Evolutionary conservation across 441 rosid species (phyloP).

Genomic region (Hypseocharis bilobata): DNA sequence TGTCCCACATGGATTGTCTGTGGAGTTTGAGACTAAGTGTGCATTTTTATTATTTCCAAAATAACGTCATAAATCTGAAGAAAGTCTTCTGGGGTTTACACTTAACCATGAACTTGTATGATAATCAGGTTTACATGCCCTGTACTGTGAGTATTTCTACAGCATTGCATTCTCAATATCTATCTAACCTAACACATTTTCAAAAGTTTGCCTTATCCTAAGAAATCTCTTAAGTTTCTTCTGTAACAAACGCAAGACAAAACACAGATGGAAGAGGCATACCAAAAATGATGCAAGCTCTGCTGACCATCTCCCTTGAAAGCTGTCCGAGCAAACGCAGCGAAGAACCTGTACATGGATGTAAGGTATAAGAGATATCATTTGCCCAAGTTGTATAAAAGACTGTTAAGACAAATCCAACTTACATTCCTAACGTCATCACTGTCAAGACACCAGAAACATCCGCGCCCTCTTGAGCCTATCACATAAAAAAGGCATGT

Average conservation of each 20-base stretch:
- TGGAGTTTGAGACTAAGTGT: no score
- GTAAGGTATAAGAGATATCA: conserved; percentile 16
- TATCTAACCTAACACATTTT: background rate
- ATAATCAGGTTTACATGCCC: background rate
- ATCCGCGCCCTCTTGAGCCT: conserved; percentile 83
- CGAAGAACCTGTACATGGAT: conserved; percentile 63
- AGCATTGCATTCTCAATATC: background rate
- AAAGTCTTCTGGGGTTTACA: background rate
- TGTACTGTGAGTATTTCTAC: background rate
- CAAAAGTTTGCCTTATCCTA: background rate
- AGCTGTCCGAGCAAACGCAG: conserved; percentile 82
- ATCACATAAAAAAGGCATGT: conserved; percentile 23
- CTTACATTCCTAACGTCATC: conserved; percentile 94
- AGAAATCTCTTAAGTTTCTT: background rate
- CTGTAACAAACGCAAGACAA: background rate
- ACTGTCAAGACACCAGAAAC: conserved; percentile 87
- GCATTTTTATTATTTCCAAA: background rate
- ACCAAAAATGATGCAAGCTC: conserved; percentile 94
- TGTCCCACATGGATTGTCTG: no score
- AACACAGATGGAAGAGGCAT: conserved; percentile 18
- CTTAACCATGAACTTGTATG: background rate
- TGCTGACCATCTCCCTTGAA: conserved; percentile 86
- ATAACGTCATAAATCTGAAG: background rate
- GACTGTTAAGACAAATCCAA: conserved; percentile 13
- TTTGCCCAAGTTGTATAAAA: conserved; percentile 15